A percentile compares a stretch with the other conserved stretches of the same genome.
These are phyloP conservation scores for Vinca major DNA, from an alignment of 305 asterid genomes.

Conservation along the genomic window DNA sequence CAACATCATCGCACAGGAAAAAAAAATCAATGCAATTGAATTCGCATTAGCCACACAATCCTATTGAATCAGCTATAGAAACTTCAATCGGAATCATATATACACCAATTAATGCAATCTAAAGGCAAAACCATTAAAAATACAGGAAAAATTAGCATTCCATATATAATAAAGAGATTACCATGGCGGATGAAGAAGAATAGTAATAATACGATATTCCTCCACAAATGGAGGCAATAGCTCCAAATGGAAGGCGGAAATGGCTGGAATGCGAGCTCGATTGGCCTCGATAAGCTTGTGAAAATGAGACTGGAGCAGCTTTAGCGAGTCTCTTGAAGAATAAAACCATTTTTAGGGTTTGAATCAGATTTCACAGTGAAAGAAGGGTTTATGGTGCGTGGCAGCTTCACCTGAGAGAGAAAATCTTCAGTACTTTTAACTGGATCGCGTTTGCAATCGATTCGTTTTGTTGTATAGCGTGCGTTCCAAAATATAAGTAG, in stretches of 20 bases:
- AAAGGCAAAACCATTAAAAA: background rate
- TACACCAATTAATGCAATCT: background rate
- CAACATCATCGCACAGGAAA: no score
- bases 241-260: slow-evolving; percentile 54
- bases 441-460: no score
- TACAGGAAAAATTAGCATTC: background rate
- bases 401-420: no score
- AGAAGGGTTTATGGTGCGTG: background rate
- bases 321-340: slow-evolving; percentile 45
- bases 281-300: slow-evolving; percentile 25
- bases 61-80: no score
- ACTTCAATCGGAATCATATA: no score
- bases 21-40: no score
- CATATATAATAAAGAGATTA: slow-evolving; percentile 17
- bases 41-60: no score
- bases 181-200: slow-evolving; percentile 50
- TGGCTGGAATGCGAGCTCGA: slow-evolving; percentile 28
- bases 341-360: slow-evolving; percentile 30
- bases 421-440: no score
- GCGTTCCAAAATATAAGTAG: no score
- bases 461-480: no score
- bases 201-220: slow-evolving; percentile 57
- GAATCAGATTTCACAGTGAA: background rate
- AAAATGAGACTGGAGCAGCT: slow-evolving; percentile 45
- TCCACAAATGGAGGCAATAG: slow-evolving; percentile 65